Conservation (phyloP, 1,284 basidiomycete genomes). For the Fistulina hepatica region DNA sequence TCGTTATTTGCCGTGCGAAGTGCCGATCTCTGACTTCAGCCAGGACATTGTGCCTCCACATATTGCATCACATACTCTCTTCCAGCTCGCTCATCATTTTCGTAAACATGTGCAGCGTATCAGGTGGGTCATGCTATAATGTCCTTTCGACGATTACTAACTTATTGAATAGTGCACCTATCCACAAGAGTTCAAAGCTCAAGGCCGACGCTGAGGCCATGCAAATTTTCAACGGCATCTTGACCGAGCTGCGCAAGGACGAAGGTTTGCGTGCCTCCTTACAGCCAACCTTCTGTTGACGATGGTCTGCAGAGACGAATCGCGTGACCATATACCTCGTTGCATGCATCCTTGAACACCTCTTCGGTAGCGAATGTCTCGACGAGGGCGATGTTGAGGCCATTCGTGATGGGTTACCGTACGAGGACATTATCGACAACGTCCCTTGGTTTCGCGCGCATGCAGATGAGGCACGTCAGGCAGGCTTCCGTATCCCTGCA, state of each 20-base stretch:
- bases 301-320: slow-evolving; percentile 45
- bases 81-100: slow-evolving; percentile 75
- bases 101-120: slow-evolving; percentile 72
- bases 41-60: slow-evolving; percentile 71
- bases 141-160: no score
- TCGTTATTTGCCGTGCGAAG: no score
- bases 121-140: no score
- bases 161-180: no score
- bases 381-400: slow-evolving; percentile 70
- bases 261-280: no score
- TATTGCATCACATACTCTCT: slow-evolving; percentile 65
- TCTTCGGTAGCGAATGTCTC: no score
- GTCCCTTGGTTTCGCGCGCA: no score
- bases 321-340: slow-evolving; percentile 61
- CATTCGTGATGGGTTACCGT: slow-evolving; percentile 50
- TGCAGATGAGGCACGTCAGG: no score
- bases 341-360: slow-evolving; percentile 60
- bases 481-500: no score
- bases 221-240: slow-evolving; percentile 54
- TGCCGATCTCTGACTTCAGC: no score
- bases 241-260: no score
- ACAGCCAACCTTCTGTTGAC: no score
- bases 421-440: slow-evolving; percentile 75
- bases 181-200: slow-evolving; percentile 51
- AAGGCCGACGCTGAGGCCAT: slow-evolving; percentile 55